Conservation (phyloP, 805 yeast species). For the Ogataea paraovalis region DNA sequence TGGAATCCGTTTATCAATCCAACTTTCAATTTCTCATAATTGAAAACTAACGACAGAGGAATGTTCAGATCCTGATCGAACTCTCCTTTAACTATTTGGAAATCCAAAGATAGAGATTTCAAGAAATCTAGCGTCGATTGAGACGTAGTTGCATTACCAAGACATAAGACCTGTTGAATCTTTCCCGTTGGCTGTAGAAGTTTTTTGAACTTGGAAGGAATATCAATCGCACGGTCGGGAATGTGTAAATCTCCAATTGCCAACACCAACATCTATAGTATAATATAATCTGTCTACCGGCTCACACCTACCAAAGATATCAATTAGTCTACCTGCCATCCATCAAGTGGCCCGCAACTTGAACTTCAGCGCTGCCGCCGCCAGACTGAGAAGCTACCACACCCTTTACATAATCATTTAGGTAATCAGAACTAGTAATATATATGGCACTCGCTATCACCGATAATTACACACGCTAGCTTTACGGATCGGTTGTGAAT, state of each 20-base stretch:
- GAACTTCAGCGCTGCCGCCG: too few relatives aligned
- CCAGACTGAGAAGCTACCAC: too few relatives aligned
- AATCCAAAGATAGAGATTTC: slow-evolving; percentile 63
- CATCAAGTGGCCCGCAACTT: too few relatives aligned
- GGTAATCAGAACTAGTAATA: not conserved
- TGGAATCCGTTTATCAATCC: slow-evolving; percentile 86
- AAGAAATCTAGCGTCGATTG: slow-evolving; percentile 60
- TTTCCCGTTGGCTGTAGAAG: slow-evolving; percentile 74
- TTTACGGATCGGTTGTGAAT: too few relatives aligned
- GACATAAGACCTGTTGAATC: slow-evolving; percentile 76
- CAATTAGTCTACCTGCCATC: too few relatives aligned
- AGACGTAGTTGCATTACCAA: slow-evolving; percentile 79
- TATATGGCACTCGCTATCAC: too few relatives aligned
- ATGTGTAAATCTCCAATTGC: slow-evolving; percentile 89
- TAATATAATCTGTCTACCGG: not conserved
- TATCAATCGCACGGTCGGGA: slow-evolving; percentile 74
- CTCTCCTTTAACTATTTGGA: slow-evolving; percentile 79
- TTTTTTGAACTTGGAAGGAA: slow-evolving; percentile 63
- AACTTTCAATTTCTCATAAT: slow-evolving; percentile 66
- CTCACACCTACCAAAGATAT: not conserved
- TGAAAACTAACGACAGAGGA: slow-evolving; percentile 63
- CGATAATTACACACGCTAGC: too few relatives aligned
- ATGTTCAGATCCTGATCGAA: slow-evolving; percentile 53
- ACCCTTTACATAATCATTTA: too few relatives aligned
- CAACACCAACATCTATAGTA: slow-evolving; percentile 53